Percentiles rank a stretch among this genome's conserved stretches.
phyloP scores from a whole-genome alignment of 352 stramenopile species.

The Phytophthora syringae region DNA sequence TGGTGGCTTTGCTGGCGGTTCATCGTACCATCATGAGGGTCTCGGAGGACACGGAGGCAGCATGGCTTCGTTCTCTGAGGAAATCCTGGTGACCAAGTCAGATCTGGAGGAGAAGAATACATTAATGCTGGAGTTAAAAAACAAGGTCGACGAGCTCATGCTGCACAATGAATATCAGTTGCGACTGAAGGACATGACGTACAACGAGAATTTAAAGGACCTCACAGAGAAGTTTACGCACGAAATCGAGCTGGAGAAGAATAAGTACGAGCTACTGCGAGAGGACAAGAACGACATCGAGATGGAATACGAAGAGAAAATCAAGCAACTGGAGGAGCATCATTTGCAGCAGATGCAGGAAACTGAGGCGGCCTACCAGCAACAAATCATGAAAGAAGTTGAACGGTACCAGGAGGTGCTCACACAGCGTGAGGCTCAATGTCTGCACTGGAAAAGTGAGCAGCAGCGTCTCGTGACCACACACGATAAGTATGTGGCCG shows the following conservation, averaged over 20 bases:
- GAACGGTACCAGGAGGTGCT: slow-evolving; percentile 91
- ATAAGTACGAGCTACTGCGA: slow-evolving; percentile 89
- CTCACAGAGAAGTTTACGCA: slow-evolving; percentile 93
- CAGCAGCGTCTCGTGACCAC: slow-evolving; percentile 65
- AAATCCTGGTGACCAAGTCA: slow-evolving; percentile 89
- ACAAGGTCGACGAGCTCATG: slow-evolving; percentile 94
- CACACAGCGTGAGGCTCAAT: slow-evolving; percentile 87
- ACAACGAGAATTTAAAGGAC: slow-evolving; percentile 95
- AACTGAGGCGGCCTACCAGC: slow-evolving; percentile 90
- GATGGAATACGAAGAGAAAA: slow-evolving; percentile 92
- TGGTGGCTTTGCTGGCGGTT: slow-evolving; percentile 15
- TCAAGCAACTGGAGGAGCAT: slow-evolving; percentile 92
- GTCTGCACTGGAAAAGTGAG: slow-evolving; percentile 72
- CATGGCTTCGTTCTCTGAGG: slow-evolving; percentile 62
- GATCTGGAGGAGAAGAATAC: slow-evolving; percentile 94
- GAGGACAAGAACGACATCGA: slow-evolving; percentile 94
- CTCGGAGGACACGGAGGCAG: slow-evolving; percentile 20
- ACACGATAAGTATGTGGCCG: slow-evolving; percentile 84
- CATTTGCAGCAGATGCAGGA: slow-evolving; percentile 93
- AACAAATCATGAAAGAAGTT: slow-evolving; percentile 94
- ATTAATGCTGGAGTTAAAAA: slow-evolving; percentile 93
- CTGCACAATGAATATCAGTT: slow-evolving; percentile 96
- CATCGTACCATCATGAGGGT: slow-evolving; percentile 25
- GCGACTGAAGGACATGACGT: slow-evolving; percentile 95
- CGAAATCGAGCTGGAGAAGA: slow-evolving; percentile 93